These are phyloP conservation scores for Pyricularia pennisetigena DNA, from an alignment of 2,329 filamentous ascomycete genomes.

Conservation along the genomic window DNA sequence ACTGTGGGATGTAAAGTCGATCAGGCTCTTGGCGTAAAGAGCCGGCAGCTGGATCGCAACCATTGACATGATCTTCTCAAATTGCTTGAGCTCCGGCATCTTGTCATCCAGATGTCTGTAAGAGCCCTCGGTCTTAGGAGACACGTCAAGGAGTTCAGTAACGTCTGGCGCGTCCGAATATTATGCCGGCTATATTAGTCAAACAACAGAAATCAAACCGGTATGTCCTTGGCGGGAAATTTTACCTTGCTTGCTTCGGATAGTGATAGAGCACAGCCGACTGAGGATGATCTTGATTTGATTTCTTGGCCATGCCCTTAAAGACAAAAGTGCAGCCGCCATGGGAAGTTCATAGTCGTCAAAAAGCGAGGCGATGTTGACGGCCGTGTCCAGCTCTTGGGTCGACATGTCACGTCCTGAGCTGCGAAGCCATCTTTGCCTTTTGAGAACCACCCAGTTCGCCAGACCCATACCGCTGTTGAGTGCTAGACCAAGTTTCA, in stretches of 20 bases:
- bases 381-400: not conserved
- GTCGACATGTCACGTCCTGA: not conserved
- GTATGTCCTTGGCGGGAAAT: not conserved
- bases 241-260: not conserved
- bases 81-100: slow-evolving; percentile 1
- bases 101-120: not conserved
- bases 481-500: not conserved
- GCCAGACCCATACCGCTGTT: not conserved
- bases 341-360: not conserved
- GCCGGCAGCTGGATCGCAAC: not conserved
- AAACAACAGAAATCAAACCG: not conserved
- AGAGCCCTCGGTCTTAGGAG: not conserved
- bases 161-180: not conserved
- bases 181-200: not conserved
- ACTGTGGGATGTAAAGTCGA: not conserved
- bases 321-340: not conserved
- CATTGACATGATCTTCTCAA: not conserved
- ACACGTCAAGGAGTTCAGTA: not conserved
- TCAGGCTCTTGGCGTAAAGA: not conserved
- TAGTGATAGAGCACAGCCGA: not conserved
- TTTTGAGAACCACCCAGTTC: not conserved
- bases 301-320: not conserved
- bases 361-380: not conserved
- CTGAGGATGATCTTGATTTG: not conserved
- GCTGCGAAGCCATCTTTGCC: not conserved